A percentile compares a stretch with the other conserved stretches of the same genome.
phyloP scores from a whole-genome alignment of 2,329 filamentous ascomycete genomes.

The Geosmithia putterillii region DNA sequence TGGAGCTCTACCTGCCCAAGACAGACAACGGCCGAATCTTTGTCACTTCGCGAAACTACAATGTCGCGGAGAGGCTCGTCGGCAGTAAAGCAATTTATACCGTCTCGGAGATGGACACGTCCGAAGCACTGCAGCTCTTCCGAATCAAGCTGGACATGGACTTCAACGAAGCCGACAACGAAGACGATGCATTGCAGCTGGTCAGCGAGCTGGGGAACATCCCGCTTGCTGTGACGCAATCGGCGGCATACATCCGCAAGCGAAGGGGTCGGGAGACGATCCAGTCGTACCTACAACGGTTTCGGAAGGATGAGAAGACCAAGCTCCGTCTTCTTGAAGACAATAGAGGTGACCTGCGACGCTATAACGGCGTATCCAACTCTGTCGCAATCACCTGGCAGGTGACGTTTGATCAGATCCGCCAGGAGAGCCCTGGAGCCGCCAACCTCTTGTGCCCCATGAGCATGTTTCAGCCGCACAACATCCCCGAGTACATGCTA shows the following conservation, averaged over 20 bases:
- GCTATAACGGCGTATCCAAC: conserved; percentile 9
- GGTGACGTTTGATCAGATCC: conserved; percentile 19
- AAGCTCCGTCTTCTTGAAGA: conserved; percentile 8
- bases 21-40: not conserved
- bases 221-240: not conserved
- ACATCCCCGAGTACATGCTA: conserved; percentile 17
- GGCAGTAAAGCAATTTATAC: not conserved
- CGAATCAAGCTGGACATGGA: not conserved
- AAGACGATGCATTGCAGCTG: not conserved
- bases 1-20: not conserved
- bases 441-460: conserved; percentile 30
- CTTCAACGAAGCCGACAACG: not conserved
- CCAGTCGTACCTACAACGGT: not conserved
- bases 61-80: not conserved
- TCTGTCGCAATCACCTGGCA: conserved; percentile 15
- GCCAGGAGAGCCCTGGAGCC: conserved; percentile 15
- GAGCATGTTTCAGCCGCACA: conserved; percentile 30
- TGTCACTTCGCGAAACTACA: not conserved
- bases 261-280: not conserved
- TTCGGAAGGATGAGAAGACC: not conserved
- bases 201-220: not conserved
- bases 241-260: not conserved
- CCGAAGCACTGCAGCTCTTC: not conserved
- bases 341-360: conserved; percentile 5
- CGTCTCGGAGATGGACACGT: not conserved